Base-by-base conservation (phyloP, 805 yeast genomes). In the Suhomyces sp. region DNA sequence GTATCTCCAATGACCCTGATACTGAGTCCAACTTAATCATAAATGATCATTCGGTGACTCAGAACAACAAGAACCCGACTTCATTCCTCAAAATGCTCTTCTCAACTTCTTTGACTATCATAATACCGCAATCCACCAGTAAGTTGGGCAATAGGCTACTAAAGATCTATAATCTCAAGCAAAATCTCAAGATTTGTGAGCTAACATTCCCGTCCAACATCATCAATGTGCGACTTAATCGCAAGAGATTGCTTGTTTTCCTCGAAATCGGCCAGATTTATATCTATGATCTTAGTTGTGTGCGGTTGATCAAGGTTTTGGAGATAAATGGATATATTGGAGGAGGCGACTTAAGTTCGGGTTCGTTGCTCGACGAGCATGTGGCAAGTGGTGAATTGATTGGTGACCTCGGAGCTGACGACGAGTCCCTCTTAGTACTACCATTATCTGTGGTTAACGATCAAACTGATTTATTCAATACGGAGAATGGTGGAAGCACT, bases 221-320 rank as follows among this genome's bases (percentile, higher is more conserved):
- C 2, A 64, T 83, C 18, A 77, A 77, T 33, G 82, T 91, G 21
- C 78, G 77, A 47, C 72, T 91, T 63, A 93, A 91, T 59, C 72
- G 97, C 27, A 83, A 84, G 48, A 66, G 97, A 28, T 70, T 91
- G 45, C 72, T 87, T 20, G 93, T 90, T 12, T 77, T 85, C 5
- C 65, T 91, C 35, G 63, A 65, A 39, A 70, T 77, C 32, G 91
- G 87, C 41, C 95, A 90, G 58, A 77, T 93, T 7, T 85, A 80
- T 55, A 77, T 91, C 30, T 93, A 91, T 63, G 97, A 91, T 58
- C 82, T 91, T 42, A 79, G 93, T 38, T 86, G 95, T 56, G 88
- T 91, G 81, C 80, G 85, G 51, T 73, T 90, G 17, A 56, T 91
- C 26, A 65, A 66, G 40, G 59, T 65, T 9, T 47, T 68, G 32